A percentile compares a stretch with the other conserved stretches of the same genome.
Conservation (phyloP, 2,329 filamentous ascomycete genomes). For the Paecilomyces sp. region DNA sequence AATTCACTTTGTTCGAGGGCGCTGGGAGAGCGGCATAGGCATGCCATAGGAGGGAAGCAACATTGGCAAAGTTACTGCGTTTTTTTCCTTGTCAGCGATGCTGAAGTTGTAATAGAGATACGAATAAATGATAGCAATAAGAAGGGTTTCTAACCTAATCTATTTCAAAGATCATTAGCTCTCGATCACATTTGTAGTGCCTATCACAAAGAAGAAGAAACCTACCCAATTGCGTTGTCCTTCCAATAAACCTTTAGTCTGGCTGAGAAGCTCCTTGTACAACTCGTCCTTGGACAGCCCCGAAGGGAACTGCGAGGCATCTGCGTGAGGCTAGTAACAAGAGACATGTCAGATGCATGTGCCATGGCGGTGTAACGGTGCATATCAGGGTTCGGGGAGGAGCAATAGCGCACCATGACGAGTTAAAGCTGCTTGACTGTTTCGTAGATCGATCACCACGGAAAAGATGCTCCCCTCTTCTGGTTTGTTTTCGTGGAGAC, state of each 20-base stretch:
- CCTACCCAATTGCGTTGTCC: conserved; percentile 42
- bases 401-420: not conserved
- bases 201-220: not conserved
- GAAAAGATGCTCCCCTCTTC: not conserved
- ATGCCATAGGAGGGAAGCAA: conserved; percentile 44
- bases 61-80: conserved; percentile 39
- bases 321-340: conserved; percentile 37
- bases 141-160: conserved; percentile 23
- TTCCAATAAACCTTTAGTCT: conserved; percentile 30
- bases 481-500: not conserved
- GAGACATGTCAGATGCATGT: not conserved
- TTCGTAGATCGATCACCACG: not conserved
- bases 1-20: conserved; percentile 40
- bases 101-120: not conserved
- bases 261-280: conserved; percentile 34
- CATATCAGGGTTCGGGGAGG: not conserved
- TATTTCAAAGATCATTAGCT: conserved; percentile 6
- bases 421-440: not conserved
- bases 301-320: conserved; percentile 37
- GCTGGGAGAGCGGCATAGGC: conserved; percentile 36
- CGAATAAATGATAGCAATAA: not conserved
- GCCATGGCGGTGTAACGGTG: not conserved
- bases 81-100: not conserved
- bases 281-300: conserved; percentile 33
- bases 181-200: not conserved